Conservation (phyloP, 345 rosid species). For the Punica granatum region DNA sequence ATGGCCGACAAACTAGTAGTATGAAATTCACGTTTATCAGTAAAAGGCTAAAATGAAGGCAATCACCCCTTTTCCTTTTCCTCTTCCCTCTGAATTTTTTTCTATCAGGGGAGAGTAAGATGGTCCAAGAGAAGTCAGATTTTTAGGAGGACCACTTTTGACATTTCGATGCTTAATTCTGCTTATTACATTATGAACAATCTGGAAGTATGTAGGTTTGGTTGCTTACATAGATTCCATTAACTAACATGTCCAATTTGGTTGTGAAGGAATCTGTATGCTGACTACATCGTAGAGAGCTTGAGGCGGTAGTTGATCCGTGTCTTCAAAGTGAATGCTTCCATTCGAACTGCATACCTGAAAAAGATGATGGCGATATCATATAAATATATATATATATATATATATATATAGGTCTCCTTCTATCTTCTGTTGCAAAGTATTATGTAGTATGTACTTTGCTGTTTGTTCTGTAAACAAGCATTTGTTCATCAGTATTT, state of each 20-base stretch:
- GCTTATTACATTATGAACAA: no score
- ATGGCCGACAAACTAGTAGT: neutral
- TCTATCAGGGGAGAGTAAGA: no score
- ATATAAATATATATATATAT: neutral
- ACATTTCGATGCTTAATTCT: no score
- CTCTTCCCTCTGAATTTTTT: no score
- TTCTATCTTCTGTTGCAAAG: neutral
- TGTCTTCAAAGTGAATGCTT: neutral
- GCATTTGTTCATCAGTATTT: neutral
- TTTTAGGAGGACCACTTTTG: no score
- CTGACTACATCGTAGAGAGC: constrained; percentile 68
- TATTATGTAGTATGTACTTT: neutral
- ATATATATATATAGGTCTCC: neutral
- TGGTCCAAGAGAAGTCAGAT: no score
- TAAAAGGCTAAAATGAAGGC: neutral
- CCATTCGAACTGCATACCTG: neutral
- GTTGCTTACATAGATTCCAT: neutral
- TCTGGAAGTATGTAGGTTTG: no score
- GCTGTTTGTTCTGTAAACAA: neutral
- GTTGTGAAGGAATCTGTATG: constrained; percentile 76
- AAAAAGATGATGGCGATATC: constrained; percentile 1
- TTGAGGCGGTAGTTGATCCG: constrained; percentile 45
- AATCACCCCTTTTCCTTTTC: no score
- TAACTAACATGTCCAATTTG: neutral
- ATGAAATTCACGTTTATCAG: neutral